A percentile compares a stretch with the other conserved stretches of the same genome.
Evolutionary conservation across 495 filamentous ascomycete genomes (phyloP).

Genomic region (Neurospora sp.): DNA sequence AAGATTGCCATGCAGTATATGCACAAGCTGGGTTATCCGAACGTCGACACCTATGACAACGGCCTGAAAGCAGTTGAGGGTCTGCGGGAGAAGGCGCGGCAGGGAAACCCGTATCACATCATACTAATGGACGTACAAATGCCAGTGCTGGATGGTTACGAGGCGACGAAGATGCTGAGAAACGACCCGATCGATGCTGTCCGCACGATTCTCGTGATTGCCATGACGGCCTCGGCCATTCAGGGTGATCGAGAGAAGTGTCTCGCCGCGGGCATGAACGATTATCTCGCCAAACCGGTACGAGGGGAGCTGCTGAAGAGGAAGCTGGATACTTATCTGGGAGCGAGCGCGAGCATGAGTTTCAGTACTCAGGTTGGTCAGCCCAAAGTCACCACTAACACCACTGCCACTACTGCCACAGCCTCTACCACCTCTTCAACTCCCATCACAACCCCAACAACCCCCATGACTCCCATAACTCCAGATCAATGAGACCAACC

Average conservation of each 20-base stretch:
- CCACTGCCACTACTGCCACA: neutral
- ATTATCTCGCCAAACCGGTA: conserved; percentile 89
- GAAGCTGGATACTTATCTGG: conserved; percentile 59
- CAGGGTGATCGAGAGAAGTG: conserved; percentile 89
- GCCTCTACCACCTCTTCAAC: neutral
- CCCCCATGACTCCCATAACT: conserved; percentile 4
- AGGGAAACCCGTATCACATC: conserved; percentile 64
- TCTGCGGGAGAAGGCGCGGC: conserved; percentile 54
- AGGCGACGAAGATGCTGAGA: conserved; percentile 73
- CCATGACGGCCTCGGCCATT: conserved; percentile 89
- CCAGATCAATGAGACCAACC: neutral
- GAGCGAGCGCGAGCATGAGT: conserved; percentile 11
- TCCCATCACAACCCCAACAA: conserved; percentile 7
- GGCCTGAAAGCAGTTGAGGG: conserved; percentile 81
- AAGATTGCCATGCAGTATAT: conserved; percentile 89
- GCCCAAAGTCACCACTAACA: neutral
- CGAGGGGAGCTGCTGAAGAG: conserved; percentile 61
- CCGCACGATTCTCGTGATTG: conserved; percentile 71
- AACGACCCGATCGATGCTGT: conserved; percentile 64
- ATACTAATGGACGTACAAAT: conserved; percentile 95
- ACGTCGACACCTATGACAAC: conserved; percentile 73
- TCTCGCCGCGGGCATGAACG: conserved; percentile 87
- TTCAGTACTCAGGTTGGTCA: conserved; percentile 1
- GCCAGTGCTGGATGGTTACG: conserved; percentile 89
- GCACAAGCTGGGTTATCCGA: conserved; percentile 67